Conservation (phyloP, 176 grass and related monocot genomes). For the Lolium rigidum region DNA sequence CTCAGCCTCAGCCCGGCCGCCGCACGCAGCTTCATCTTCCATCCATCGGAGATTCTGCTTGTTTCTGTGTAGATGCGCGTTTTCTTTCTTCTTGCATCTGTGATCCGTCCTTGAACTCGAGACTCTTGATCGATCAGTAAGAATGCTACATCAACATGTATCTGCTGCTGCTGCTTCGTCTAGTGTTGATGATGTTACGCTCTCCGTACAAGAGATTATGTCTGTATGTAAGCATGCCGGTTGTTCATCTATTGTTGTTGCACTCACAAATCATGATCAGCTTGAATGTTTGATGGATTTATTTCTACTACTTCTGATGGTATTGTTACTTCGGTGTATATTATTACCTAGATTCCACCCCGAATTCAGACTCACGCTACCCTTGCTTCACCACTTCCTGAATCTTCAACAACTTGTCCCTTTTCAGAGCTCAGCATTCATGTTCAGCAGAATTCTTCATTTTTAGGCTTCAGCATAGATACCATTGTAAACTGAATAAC, state of each 20-base stretch:
- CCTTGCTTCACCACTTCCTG: not conserved
- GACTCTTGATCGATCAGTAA: not conserved
- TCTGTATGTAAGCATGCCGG: not conserved
- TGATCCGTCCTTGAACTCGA: not conserved
- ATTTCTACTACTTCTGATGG: too few relatives aligned
- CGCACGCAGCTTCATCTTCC: not conserved
- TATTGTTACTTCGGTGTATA: not conserved
- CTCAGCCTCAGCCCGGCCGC: too few relatives aligned
- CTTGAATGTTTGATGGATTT: not conserved
- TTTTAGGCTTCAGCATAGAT: too few relatives aligned
- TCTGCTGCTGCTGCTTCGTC: not conserved
- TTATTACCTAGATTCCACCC: not conserved
- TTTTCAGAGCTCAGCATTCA: not conserved
- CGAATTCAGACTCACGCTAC: not conserved
- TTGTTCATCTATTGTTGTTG: not conserved
- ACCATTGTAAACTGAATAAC: too few relatives aligned
- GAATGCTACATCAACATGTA: not conserved
- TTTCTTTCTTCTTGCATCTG: not conserved
- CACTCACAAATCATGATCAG: not conserved
- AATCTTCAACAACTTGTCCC: not conserved
- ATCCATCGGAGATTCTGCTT: not conserved
- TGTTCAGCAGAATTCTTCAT: too few relatives aligned
- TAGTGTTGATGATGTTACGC: not conserved
- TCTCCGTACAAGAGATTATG: not conserved
- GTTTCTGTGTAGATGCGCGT: too few relatives aligned